Conservation (phyloP, 768 basidiomycete species). For the Mycena rebaudengoi region DNA sequence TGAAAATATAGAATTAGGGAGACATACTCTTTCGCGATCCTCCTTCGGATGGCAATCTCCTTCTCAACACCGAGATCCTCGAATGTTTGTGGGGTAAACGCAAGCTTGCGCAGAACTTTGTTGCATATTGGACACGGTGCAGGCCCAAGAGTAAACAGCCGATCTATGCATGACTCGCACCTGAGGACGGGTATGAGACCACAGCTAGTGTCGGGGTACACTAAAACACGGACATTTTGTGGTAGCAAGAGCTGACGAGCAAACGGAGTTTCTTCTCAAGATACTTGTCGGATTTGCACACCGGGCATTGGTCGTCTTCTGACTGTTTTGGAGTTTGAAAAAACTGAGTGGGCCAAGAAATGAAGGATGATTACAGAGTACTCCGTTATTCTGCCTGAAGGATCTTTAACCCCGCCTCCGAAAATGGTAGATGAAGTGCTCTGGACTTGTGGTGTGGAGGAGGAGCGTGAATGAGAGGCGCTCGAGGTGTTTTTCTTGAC, state of each 20-base stretch:
- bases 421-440: conserved; percentile 79
- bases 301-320: conserved; percentile 91
- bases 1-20: not conserved
- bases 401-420: conserved; percentile 87
- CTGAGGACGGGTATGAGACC: conserved; percentile 46
- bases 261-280: conserved; percentile 93
- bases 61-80: conserved; percentile 94
- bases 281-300: conserved; percentile 97
- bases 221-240: conserved; percentile 82
- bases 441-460: conserved; percentile 71
- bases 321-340: not conserved
- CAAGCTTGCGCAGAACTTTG: conserved; percentile 86
- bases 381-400: conserved; percentile 82
- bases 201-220: not conserved
- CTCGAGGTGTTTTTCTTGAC: conserved; percentile 68
- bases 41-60: conserved; percentile 88
- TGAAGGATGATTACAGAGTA: conserved; percentile 67
- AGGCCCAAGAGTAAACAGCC: conserved; percentile 93
- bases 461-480: conserved; percentile 60
- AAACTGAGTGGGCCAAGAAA: not conserved
- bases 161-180: conserved; percentile 99
- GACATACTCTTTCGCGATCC: conserved; percentile 88
- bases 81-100: conserved; percentile 96
- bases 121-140: conserved; percentile 96
- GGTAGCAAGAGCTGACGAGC: conserved; percentile 96